Evolutionary conservation across 805 yeast genomes (phyloP).

Genomic region (Spathaspora boniae): DNA sequence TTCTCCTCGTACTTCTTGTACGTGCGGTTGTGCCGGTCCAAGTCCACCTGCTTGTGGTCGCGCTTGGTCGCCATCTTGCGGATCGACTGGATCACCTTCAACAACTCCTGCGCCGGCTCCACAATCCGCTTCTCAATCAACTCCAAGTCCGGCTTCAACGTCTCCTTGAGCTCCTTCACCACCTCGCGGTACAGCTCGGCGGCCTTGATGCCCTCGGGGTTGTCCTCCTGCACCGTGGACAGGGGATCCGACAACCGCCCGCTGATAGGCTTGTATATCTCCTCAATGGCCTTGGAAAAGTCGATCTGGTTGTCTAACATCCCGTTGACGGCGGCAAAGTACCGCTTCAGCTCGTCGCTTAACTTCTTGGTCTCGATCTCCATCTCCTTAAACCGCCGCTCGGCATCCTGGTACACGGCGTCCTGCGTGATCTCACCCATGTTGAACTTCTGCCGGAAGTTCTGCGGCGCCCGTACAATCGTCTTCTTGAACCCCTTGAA

Average conservation of each 20-base stretch:
- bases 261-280: constrained; percentile 91
- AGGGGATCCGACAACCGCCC: constrained; percentile 91
- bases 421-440: constrained; percentile 68
- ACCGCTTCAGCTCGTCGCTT: constrained; percentile 85
- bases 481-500: constrained; percentile 85
- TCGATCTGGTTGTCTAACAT: constrained; percentile 93
- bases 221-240: constrained; percentile 82
- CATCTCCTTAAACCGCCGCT: constrained; percentile 89
- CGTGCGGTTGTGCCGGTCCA: constrained; percentile 77
- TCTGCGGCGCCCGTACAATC: constrained; percentile 85
- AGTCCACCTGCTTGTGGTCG: constrained; percentile 90
- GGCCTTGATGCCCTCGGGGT: constrained; percentile 95
- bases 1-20: constrained; percentile 73
- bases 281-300: constrained; percentile 93
- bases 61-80: constrained; percentile 94
- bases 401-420: constrained; percentile 92
- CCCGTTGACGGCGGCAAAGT: constrained; percentile 87
- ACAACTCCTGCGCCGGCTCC: constrained; percentile 85
- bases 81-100: constrained; percentile 75
- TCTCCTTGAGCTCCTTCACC: constrained; percentile 79
- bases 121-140: constrained; percentile 87
- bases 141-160: constrained; percentile 88
- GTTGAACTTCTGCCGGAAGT: constrained; percentile 82
- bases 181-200: constrained; percentile 87
- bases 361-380: constrained; percentile 87